Evolutionary conservation across 371 early-diverging fungal genomes (phyloP).

Genomic region (Syncephalastrum contaminatum): DNA sequence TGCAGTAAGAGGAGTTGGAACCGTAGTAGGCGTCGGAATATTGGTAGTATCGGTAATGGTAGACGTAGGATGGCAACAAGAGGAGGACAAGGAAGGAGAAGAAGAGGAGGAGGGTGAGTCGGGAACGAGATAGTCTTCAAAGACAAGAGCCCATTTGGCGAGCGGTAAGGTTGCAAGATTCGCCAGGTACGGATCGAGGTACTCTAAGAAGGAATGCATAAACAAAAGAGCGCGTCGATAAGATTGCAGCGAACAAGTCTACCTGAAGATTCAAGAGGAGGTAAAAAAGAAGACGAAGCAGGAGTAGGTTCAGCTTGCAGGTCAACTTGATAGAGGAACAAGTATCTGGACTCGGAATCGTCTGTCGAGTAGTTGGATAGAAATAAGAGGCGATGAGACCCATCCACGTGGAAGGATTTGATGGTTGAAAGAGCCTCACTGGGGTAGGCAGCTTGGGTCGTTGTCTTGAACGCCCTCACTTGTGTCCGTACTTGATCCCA

Average conservation of each 20-base stretch:
- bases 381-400: slow-evolving; percentile 50
- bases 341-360: slow-evolving; percentile 16
- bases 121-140: slow-evolving; percentile 15
- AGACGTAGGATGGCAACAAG: not conserved
- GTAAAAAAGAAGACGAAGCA: not conserved
- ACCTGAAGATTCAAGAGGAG: not conserved
- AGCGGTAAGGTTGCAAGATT: slow-evolving; percentile 6
- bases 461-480: slow-evolving; percentile 55
- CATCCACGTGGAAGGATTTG: slow-evolving; percentile 61
- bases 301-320: slow-evolving; percentile 3
- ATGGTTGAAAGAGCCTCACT: slow-evolving; percentile 38
- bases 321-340: slow-evolving; percentile 27
- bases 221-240: too few relatives aligned
- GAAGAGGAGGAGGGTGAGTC: not conserved
- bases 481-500: slow-evolving; percentile 64
- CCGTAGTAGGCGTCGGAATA: too few relatives aligned
- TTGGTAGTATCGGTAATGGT: not conserved
- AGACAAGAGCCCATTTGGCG: slow-evolving; percentile 11
- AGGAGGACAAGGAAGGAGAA: not conserved
- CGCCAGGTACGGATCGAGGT: slow-evolving; percentile 7
- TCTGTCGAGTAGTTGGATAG: slow-evolving; percentile 48
- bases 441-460: slow-evolving; percentile 33
- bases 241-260: too few relatives aligned
- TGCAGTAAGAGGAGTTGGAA: too few relatives aligned
- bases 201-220: not conserved